Evolutionary conservation across 2,329 filamentous ascomycete species (phyloP).

Genomic region (Thelonectria blattea): DNA sequence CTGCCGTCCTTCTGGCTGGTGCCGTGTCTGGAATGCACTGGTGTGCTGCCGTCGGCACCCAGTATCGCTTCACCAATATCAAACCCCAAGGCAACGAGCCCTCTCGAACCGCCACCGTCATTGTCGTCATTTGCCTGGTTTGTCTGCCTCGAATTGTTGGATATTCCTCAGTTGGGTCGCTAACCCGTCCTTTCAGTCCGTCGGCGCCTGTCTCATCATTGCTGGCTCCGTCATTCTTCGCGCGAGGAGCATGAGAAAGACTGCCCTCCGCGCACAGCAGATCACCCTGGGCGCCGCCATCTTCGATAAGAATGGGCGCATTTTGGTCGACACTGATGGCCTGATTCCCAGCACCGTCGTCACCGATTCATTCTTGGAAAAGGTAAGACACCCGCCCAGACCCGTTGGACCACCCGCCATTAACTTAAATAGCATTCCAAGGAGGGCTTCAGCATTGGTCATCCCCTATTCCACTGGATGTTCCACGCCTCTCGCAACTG

Average conservation of each 20-base stretch:
- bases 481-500: conserved; percentile 83
- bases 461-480: conserved; percentile 87
- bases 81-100: conserved; percentile 45
- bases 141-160: conserved; percentile 35
- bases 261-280: conserved; percentile 65
- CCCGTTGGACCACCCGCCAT: not conserved
- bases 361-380: conserved; percentile 76
- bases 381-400: conserved; percentile 46
- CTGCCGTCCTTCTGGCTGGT: conserved; percentile 70
- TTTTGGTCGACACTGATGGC: conserved; percentile 74
- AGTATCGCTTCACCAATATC: conserved; percentile 63
- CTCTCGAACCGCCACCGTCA: conserved; percentile 69
- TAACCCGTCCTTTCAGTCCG: conserved; percentile 51
- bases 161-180: not conserved
- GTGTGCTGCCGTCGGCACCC: conserved; percentile 75
- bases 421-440: conserved; percentile 52
- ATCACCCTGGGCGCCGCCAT: conserved; percentile 66
- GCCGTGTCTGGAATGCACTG: conserved; percentile 90
- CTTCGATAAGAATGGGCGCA: conserved; percentile 69
- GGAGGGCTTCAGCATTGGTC: conserved; percentile 76
- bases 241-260: conserved; percentile 58
- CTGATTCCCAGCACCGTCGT: conserved; percentile 76
- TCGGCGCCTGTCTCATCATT: conserved; percentile 66
- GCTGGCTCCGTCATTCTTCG: conserved; percentile 61
- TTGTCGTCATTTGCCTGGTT: conserved; percentile 75